phyloP scores from a whole-genome alignment of 768 basidiomycete genomes.

The Suillus hirtellus region DNA sequence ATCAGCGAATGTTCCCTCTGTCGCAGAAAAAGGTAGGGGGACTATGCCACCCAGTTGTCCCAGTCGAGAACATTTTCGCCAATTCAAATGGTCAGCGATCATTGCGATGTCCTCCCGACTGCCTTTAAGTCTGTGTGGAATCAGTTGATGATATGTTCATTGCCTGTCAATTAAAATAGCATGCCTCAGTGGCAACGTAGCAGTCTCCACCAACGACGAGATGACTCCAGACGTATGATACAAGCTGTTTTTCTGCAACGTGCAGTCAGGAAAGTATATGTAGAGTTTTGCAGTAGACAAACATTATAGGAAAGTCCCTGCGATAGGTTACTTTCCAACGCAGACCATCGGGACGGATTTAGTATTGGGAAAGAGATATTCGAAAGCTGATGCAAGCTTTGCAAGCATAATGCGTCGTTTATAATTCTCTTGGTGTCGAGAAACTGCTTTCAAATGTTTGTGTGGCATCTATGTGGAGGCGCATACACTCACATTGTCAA shows the following conservation, averaged over 20 bases:
- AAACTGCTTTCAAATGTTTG: constrained; percentile 31
- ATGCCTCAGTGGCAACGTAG: constrained; percentile 61
- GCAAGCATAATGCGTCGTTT: constrained; percentile 65
- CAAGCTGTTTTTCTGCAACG: constrained; percentile 30
- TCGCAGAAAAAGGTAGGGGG: constrained; percentile 36
- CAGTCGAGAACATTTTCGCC: constrained; percentile 54
- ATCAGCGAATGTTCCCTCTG: constrained; percentile 28
- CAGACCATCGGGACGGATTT: constrained; percentile 44
- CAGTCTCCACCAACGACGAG: constrained; percentile 57
- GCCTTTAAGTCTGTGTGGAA: constrained; percentile 37
- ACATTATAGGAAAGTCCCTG: constrained; percentile 23
- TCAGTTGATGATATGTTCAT: not conserved
- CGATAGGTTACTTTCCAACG: constrained; percentile 25
- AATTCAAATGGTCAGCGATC: constrained; percentile 50
- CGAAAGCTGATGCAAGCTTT: constrained; percentile 48
- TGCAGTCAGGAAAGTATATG: constrained; percentile 14
- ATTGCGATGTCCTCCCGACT: constrained; percentile 42
- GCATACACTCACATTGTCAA: constrained; percentile 47
- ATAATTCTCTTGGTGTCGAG: constrained; percentile 44
- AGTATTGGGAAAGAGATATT: constrained; percentile 54
- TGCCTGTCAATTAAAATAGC: constrained; percentile 1
- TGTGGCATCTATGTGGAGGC: constrained; percentile 8
- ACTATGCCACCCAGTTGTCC: constrained; percentile 57
- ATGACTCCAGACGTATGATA: constrained; percentile 61
- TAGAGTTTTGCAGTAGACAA: constrained; percentile 29